These are phyloP conservation scores for Trichoderma hamatum DNA, from an alignment of 2,329 filamentous ascomycete species.

Conservation along the genomic window DNA sequence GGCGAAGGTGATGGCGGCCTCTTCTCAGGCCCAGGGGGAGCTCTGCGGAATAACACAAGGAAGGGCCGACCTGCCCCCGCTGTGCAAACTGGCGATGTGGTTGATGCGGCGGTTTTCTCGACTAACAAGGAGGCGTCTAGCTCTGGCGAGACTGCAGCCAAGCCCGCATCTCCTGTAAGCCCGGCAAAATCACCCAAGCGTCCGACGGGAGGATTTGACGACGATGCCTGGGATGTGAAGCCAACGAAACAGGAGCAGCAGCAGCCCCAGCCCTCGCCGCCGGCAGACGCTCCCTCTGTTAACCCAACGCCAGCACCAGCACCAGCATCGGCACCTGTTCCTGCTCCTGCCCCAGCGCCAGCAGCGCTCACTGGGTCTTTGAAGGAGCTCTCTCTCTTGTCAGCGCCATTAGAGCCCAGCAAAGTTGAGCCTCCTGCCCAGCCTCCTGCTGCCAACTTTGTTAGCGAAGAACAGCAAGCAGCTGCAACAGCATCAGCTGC, in stretches of 20 bases:
- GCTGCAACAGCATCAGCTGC: slow-evolving; percentile 31
- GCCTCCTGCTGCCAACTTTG: slow-evolving; percentile 29
- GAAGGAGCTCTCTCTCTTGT: slow-evolving; percentile 59
- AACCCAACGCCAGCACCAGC: not conserved
- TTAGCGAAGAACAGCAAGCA: not conserved
- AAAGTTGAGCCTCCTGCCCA: slow-evolving; percentile 39
- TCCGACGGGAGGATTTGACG: slow-evolving; percentile 72
- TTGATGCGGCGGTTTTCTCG: slow-evolving; percentile 85
- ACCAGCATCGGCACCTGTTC: not conserved
- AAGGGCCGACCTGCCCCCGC: slow-evolving; percentile 87
- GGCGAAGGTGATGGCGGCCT: slow-evolving; percentile 67
- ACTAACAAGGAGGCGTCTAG: slow-evolving; percentile 49
- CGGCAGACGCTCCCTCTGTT: slow-evolving; percentile 26
- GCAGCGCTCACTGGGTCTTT: slow-evolving; percentile 56
- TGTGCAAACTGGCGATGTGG: slow-evolving; percentile 81
- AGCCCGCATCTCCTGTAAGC: slow-evolving; percentile 33
- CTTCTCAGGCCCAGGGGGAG: slow-evolving; percentile 91
- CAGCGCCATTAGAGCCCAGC: slow-evolving; percentile 56
- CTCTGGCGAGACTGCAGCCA: slow-evolving; percentile 31
- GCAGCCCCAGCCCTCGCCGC: slow-evolving; percentile 33
- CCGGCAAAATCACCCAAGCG: slow-evolving; percentile 37
- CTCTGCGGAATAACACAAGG: slow-evolving; percentile 89
- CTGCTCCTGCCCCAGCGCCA: not conserved
- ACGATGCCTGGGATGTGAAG: slow-evolving; percentile 97
- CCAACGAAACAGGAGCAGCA: slow-evolving; percentile 62